Base-by-base conservation (phyloP, 2,329 filamentous ascomycete species). In the Thermomyces lanuginosus region DNA sequence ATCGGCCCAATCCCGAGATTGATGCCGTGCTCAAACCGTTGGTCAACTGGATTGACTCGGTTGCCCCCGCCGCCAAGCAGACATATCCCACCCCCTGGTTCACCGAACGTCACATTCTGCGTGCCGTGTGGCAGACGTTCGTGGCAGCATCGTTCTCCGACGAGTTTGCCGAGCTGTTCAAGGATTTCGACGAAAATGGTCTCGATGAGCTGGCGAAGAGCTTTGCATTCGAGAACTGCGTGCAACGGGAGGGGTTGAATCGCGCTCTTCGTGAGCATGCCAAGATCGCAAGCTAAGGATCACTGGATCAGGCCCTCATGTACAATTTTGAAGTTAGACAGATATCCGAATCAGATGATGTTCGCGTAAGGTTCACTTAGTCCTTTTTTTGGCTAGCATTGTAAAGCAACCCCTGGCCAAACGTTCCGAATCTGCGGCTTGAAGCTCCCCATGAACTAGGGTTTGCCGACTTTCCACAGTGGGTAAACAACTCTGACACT, bases 151-250 rank as follows among this genome's bases (percentile, higher is more conserved):
- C n/a, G 61, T 27, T 49, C 66, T 30, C 53, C 53, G 4, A 58
- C 61, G 42, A 72, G 41, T 62, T 67, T 43, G 66, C 66, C 1
- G 58, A 61, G 37, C 44, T 67, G 16, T 73, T 73, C 36, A 45
- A 50, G 21, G 62, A 49, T 3, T 65, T 64, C 51, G 54, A 45
- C 0, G 43, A 60, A 27, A 56, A 60, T 15, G 60, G 71, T 35
- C 39, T 73, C 13, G 67, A 73, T 33, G 61, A 60, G 31, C 45
- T 69, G 22, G 64, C 64, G 1, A 49, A 43, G 8, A 66, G 56
- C 31, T 72, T 72, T 38, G 53, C 55, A 14, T 60, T 69, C 37
- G 63, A 69, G 24, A 55, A 64, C 22, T 72, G 67, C 37, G 32
- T 63, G 20, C 58, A 59, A 40, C 45, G 68, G n/a, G 10, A 24